phyloP scores from a whole-genome alignment of 2,329 filamentous ascomycete species.

The Fusarium heterosporum region DNA sequence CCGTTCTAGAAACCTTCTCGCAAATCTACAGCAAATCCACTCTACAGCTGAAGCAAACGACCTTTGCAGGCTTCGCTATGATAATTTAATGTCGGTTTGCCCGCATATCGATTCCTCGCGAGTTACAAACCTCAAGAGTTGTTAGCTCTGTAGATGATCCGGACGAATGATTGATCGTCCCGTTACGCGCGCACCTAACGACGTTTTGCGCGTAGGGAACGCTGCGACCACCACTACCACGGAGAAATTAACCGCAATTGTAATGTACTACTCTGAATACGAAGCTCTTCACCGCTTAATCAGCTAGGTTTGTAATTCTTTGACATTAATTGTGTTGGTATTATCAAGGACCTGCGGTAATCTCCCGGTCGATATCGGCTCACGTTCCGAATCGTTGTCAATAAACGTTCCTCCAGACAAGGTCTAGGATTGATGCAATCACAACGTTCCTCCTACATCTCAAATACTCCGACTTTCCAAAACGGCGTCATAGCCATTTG shows the following conservation, averaged over 20 bases:
- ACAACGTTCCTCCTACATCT: constrained; percentile 30
- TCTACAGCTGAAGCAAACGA: constrained; percentile 22
- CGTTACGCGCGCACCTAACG: constrained; percentile 17
- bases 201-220: constrained; percentile 26
- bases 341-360: constrained; percentile 1
- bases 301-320: constrained; percentile 24
- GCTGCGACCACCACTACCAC: constrained; percentile 37
- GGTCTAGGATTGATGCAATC: constrained; percentile 31
- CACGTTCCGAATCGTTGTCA: constrained; percentile 28
- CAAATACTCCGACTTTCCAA: constrained; percentile 29
- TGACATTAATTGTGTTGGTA: neutral
- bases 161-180: neutral
- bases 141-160: neutral
- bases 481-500: constrained; percentile 24
- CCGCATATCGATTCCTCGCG: constrained; percentile 4
- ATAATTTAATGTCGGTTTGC: constrained; percentile 3
- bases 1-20: constrained; percentile 48
- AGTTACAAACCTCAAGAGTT: neutral
- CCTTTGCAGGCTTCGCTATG: neutral
- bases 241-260: constrained; percentile 35
- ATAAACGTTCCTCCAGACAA: constrained; percentile 27
- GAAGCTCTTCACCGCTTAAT: constrained; percentile 33
- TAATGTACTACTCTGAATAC: constrained; percentile 24
- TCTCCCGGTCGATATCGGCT: constrained; percentile 20
- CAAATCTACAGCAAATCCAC: constrained; percentile 32